These are phyloP conservation scores for Penicillium sp. DNA, from an alignment of 2,329 filamentous ascomycete species.

Conservation along the genomic window DNA sequence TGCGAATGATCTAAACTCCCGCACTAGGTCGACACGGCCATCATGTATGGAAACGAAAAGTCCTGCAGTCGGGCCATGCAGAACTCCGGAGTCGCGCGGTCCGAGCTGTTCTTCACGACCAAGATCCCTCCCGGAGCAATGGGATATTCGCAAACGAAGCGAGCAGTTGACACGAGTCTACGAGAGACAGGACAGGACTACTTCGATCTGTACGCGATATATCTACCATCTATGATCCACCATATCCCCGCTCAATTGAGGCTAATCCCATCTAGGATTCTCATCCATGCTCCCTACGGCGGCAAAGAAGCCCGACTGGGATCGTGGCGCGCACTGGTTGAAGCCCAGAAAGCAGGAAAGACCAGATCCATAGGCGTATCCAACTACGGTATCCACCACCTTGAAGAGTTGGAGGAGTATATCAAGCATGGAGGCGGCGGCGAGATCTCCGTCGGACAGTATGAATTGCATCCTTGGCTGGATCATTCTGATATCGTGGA, in stretches of 20 bases:
- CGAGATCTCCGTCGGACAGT: conserved; percentile 69
- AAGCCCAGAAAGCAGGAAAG: conserved; percentile 68
- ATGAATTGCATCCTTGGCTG: conserved; percentile 80
- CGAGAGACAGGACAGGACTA: conserved; percentile 65
- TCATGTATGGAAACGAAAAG: conserved; percentile 67
- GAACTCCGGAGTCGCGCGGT: conserved; percentile 52
- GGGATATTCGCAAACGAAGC: conserved; percentile 63
- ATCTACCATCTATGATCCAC: neutral
- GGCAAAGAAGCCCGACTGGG: conserved; percentile 63
- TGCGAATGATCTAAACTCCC: neutral
- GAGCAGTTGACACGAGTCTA: conserved; percentile 59
- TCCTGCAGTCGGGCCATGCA: conserved; percentile 66
- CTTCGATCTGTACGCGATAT: conserved; percentile 58
- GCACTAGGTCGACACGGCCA: conserved; percentile 52
- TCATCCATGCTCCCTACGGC: conserved; percentile 75
- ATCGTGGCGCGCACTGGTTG: conserved; percentile 72
- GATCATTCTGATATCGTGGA: conserved; percentile 63
- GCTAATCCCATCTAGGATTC: conserved; percentile 38
- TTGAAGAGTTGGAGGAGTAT: conserved; percentile 57
- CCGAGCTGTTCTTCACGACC: conserved; percentile 73
- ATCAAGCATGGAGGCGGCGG: conserved; percentile 59
- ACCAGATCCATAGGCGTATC: conserved; percentile 68
- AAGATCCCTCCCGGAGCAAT: conserved; percentile 65
- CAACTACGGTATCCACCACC: conserved; percentile 72
- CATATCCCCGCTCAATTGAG: neutral